Evolutionary conservation across 495 filamentous ascomycete genomes (phyloP), one percentile per base, ranked within the genome.

Genomic region (Echria macrotheca): DNA sequence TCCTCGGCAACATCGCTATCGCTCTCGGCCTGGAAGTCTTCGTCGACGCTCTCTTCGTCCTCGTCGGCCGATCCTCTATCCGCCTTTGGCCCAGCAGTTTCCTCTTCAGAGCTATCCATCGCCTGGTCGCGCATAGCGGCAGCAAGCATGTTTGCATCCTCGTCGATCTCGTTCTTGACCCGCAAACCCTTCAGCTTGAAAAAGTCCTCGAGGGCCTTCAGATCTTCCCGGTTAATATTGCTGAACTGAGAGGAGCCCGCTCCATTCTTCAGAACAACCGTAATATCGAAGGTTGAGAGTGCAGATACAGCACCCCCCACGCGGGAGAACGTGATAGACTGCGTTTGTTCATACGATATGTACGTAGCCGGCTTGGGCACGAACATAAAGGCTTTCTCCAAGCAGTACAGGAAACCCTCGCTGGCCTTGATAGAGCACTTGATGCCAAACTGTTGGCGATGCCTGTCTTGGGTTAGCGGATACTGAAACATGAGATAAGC

Each of bases 341-440:
- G 77, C 14, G 95, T 82, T 53, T 91, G 87, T 50, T 97, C 94
- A 63, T 95, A 87, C 32, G 89, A 83, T 28, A 99, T 90, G 69
- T 95, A 97, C 2, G 91, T 95, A 0, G 94, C 91, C 0, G 94
- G 94, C 67, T 99, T 99, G 2, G 94, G 94, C 5, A 99, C 93
- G 56, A 99, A 99, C 78, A 99, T 93, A 60, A 99, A 91, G 7
- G 90, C 93, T 71, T 95, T 96, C 67, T 99, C 94, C 55, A 99
- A 69, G 68, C 91, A 96, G 74, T 93, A 99, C 23, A 99, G 70
- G 57, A 94, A 90, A 44, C 94, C 94, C 66, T 99, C 94, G 63
- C 91, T 95, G 42, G 94, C 94, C 69, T 99, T 99, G 74, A 97
- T 94, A 10, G 93, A 96, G 72, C 94, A 99, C 68, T 99, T 99